Conservation (phyloP, 192 early-diverging fungal genomes). For the Backusella morwellensis region DNA sequence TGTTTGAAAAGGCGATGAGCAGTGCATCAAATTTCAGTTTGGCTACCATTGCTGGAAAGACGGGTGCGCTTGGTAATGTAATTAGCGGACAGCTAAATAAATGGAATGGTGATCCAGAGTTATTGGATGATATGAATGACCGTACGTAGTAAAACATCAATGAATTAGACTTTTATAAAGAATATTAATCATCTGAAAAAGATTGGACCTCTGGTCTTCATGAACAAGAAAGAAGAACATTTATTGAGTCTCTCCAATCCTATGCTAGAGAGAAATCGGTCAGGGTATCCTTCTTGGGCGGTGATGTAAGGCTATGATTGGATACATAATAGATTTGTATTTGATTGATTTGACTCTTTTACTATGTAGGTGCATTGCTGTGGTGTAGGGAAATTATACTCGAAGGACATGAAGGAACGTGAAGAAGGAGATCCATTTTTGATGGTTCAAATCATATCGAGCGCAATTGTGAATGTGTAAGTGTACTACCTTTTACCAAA, state of each 20-base stretch:
- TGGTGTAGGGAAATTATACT: constrained; percentile 25
- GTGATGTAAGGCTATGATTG: constrained; percentile 64
- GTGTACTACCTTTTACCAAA: background rate
- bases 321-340: background rate
- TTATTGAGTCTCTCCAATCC: constrained; percentile 63
- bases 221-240: constrained; percentile 58
- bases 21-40: constrained; percentile 41
- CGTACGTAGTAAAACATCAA: constrained; percentile 36
- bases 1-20: constrained; percentile 62
- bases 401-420: constrained; percentile 22
- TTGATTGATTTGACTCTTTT: background rate
- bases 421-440: constrained; percentile 54
- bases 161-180: no score
- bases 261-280: constrained; percentile 54
- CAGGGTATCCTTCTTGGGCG: constrained; percentile 77
- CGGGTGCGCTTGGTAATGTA: constrained; percentile 12
- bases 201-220: constrained; percentile 62
- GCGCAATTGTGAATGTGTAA: constrained; percentile 71
- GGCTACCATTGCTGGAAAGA: constrained; percentile 20
- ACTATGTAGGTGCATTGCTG: constrained; percentile 21
- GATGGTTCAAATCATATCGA: constrained; percentile 78
- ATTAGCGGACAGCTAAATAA: constrained; percentile 24
- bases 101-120: constrained; percentile 76
- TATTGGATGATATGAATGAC: constrained; percentile 83
- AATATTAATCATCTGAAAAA: background rate